These are phyloP conservation scores for Eimeria tenella DNA, from an alignment of 169 alveolate species.

Conservation along the genomic window DNA sequence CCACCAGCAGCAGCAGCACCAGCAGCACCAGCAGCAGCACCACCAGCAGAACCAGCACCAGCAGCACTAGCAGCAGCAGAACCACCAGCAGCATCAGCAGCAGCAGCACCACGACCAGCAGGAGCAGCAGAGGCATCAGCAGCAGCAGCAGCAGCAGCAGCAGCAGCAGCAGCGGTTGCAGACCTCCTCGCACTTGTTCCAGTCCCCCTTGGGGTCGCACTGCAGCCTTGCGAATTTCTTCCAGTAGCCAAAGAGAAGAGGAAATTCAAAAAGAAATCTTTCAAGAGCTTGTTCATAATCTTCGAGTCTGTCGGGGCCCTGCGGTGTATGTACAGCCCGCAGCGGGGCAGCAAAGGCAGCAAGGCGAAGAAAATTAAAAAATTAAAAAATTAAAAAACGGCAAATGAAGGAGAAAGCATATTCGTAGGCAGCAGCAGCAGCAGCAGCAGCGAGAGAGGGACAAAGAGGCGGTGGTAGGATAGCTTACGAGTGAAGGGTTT, in stretches of 20 bases:
- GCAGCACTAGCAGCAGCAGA: background rate
- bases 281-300: constrained; percentile 72
- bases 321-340: background rate
- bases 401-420: no score
- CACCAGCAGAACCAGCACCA: background rate
- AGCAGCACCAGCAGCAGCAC: background rate
- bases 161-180: constrained; percentile 25
- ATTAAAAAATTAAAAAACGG: background rate
- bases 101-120: no score
- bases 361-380: background rate
- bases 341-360: background rate
- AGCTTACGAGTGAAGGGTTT: background rate
- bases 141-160: constrained; percentile 44
- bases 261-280: constrained; percentile 72
- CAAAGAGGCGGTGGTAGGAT: background rate
- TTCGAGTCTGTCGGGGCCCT: constrained; percentile 73
- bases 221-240: constrained; percentile 70
- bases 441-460: background rate
- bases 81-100: background rate
- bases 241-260: constrained; percentile 82
- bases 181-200: constrained; percentile 71
- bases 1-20: background rate
- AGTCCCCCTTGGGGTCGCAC: constrained; percentile 59
- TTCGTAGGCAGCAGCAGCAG: background rate
- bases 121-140: background rate